Base-by-base conservation (phyloP, 805 yeast genomes). In the Cyberlindnera sargentensis region DNA sequence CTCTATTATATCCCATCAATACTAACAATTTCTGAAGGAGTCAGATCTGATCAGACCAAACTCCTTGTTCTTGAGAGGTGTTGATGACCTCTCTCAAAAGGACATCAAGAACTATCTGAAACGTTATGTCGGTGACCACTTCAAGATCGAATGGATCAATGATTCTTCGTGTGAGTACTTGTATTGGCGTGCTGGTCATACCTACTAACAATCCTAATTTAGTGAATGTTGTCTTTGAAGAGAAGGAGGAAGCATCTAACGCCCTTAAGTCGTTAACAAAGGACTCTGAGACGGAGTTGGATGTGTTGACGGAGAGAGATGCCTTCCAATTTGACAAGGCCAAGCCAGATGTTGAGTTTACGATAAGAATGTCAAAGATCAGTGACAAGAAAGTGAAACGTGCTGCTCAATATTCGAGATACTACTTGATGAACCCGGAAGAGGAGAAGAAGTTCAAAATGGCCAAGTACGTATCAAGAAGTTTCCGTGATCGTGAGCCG, bases 71-170 rank as follows among this genome's bases (percentile, higher is more conserved):
- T 11, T 58, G 5, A 41, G 44, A 42, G 62, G 62, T 11, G 60
- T 58, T 10, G 61, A 58, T 42, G 49, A 54, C 26, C 47, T 56
- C 23, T 58, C 62, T 8, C 53, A 59, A 6, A 32, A 47, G 4
- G 49, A 52, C 9, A 36, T 58, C 23, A 55, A 51, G 29, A 30
- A 31, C 4, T 58, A 56, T 33, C 25, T 54, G n/a, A 48, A 48
- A 11, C 41, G 40, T 11, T 43, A 39, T 37, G 42, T 52, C 4
- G 50, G 49, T 2, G 45, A 47, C 11, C 40, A 43, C 8, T 54
- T 52, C 41, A 54, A 48, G 25, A 34, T 56, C 11, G 61, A 58
- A 34, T 58, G 62, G 62, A 49, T 58, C 27, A 55, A 58, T 39
- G 62, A 58, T 31, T 32, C 46, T 1, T 47, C 52, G 1, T 25